A percentile compares a stretch with the other conserved stretches of the same genome.
These are phyloP conservation scores for Dichomitus squalens DNA, from an alignment of 1,284 basidiomycete species.

Conservation along the genomic window DNA sequence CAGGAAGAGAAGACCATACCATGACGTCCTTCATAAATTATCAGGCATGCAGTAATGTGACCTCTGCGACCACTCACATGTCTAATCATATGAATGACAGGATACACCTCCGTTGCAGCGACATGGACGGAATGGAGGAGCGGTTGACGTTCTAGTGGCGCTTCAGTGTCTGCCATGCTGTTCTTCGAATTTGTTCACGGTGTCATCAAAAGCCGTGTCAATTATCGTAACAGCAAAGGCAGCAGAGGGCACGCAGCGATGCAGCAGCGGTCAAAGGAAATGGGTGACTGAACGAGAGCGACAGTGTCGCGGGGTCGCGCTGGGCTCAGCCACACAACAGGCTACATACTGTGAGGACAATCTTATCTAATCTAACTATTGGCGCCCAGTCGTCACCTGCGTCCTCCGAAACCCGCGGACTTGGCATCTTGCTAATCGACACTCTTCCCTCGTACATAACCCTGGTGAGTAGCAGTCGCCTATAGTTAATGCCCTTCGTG, in stretches of 20 bases:
- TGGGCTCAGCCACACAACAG: background rate
- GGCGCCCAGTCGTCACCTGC: too few relatives aligned
- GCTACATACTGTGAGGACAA: background rate
- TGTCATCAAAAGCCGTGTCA: background rate
- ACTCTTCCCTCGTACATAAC: too few relatives aligned
- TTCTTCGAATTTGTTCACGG: conserved; percentile 12
- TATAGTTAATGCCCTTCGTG: background rate
- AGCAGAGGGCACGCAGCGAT: background rate
- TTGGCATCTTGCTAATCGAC: too few relatives aligned
- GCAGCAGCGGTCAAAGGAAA: background rate
- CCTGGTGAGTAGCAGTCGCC: too few relatives aligned
- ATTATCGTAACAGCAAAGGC: background rate
- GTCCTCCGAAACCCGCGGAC: background rate
- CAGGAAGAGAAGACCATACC: conserved; percentile 34
- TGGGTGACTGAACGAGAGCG: background rate
- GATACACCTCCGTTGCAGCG: conserved; percentile 64
- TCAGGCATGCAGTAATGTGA: conserved; percentile 9
- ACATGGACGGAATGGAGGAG: conserved; percentile 47
- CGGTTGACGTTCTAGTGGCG: conserved; percentile 34
- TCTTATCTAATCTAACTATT: too few relatives aligned
- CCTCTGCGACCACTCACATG: conserved; percentile 41
- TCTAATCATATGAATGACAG: conserved; percentile 73
- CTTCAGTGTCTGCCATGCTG: conserved; percentile 18
- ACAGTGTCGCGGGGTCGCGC: background rate
- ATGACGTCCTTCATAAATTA: conserved; percentile 52